These are phyloP conservation scores for Pleurotus ostreatus DNA, from an alignment of 768 basidiomycete species.

Conservation along the genomic window DNA sequence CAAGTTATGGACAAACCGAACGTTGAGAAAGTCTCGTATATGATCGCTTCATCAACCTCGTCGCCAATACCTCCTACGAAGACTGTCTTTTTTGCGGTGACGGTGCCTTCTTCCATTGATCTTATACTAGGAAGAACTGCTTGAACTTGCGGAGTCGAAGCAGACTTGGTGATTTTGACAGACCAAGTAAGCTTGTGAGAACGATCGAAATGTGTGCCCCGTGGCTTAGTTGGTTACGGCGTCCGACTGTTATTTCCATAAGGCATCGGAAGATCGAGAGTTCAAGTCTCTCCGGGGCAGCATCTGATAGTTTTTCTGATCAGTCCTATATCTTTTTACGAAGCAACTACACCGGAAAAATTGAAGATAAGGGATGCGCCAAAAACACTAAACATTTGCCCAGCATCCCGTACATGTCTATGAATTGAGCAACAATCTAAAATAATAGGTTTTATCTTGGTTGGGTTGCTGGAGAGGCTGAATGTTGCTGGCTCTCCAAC, in stretches of 20 bases:
- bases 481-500: no score
- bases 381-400: no score
- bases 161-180: background rate
- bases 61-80: conserved; percentile 83
- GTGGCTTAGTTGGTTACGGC: conserved; percentile 10
- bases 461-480: no score
- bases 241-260: conserved; percentile 7
- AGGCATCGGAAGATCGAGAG: conserved; percentile 8
- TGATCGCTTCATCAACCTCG: conserved; percentile 72
- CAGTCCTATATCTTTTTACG: no score
- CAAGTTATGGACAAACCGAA: conserved; percentile 60
- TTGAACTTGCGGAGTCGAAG: background rate
- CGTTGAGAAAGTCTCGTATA: conserved; percentile 79
- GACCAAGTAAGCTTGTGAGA: background rate
- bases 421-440: no score
- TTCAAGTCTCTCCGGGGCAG: conserved; percentile 9
- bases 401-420: no score
- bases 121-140: background rate
- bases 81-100: conserved; percentile 80
- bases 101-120: conserved; percentile 70
- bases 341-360: no score
- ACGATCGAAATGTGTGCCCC: background rate
- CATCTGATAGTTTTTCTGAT: no score
- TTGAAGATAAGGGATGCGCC: no score
- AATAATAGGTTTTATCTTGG: no score